phyloP scores from a whole-genome alignment of 306 rosid genomes.

The Trifolium fragiferum region DNA sequence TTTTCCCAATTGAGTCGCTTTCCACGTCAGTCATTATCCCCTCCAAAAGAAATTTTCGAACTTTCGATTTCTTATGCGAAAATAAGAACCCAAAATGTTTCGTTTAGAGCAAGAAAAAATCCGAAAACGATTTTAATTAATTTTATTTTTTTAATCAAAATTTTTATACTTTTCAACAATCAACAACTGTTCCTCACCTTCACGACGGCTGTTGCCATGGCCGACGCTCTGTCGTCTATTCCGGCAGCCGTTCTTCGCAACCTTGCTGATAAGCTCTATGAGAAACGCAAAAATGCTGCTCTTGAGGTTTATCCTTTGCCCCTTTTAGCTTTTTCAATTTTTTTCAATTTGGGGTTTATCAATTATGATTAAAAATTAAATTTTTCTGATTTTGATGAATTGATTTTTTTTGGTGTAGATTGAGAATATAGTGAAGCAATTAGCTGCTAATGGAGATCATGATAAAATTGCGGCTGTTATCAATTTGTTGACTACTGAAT shows the following conservation, averaged over 20 bases:
- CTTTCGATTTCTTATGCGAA: not conserved
- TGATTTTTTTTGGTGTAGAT: slow-evolving; percentile 55
- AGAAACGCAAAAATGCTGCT: slow-evolving; percentile 99
- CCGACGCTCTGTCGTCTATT: slow-evolving; percentile 68
- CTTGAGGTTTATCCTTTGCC: slow-evolving; percentile 66
- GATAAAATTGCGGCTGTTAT: slow-evolving; percentile 85
- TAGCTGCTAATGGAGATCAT: slow-evolving; percentile 75
- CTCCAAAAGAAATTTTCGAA: slow-evolving; percentile 38
- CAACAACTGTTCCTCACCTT: not conserved
- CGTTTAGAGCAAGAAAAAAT: slow-evolving; percentile 52
- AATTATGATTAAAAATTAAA: slow-evolving; percentile 47
- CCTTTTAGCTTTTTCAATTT: slow-evolving; percentile 10
- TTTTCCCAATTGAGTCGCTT: slow-evolving; percentile 3
- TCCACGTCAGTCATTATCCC: slow-evolving; percentile 44
- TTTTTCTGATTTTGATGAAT: slow-evolving; percentile 33
- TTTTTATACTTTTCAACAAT: slow-evolving; percentile 12
- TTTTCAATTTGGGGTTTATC: slow-evolving; percentile 41
- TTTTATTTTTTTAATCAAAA: not conserved
- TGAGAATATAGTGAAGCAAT: slow-evolving; percentile 93
- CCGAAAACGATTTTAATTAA: slow-evolving; percentile 54
- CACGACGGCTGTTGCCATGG: slow-evolving; percentile 59
- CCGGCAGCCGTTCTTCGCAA: slow-evolving; percentile 86
- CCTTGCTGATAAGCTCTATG: slow-evolving; percentile 94
- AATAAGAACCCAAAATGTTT: slow-evolving; percentile 30
- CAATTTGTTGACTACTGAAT: slow-evolving; percentile 77